phyloP scores from a whole-genome alignment of 2,329 filamentous ascomycete genomes.

The Neoscytalidium dimidiatum region DNA sequence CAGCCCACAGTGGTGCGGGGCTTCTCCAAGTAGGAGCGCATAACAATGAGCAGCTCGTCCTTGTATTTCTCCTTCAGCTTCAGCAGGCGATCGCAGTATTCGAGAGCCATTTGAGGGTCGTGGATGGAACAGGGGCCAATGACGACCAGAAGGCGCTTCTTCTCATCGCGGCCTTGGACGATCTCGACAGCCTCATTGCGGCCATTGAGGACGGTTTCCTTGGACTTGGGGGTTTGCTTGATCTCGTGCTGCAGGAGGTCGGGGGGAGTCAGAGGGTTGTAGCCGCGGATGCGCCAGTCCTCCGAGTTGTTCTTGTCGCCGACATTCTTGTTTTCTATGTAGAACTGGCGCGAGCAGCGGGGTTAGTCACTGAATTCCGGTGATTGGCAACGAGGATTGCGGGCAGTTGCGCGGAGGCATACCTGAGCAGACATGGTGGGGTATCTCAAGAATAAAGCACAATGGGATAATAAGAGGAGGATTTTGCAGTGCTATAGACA shows the following conservation, averaged over 20 bases:
- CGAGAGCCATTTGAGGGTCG: slow-evolving; percentile 84
- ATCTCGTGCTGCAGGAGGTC: slow-evolving; percentile 96
- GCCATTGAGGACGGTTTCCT: slow-evolving; percentile 59
- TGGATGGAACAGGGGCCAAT: slow-evolving; percentile 97
- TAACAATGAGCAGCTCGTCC: slow-evolving; percentile 88
- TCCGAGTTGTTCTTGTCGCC: slow-evolving; percentile 52
- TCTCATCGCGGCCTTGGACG: slow-evolving; percentile 60
- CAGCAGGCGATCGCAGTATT: slow-evolving; percentile 86
- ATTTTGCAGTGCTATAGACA: neutral
- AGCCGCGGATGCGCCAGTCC: slow-evolving; percentile 67
- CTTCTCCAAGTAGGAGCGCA: slow-evolving; percentile 99
- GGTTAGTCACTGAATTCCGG: neutral
- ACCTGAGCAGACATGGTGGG: slow-evolving; percentile 14
- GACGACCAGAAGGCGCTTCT: slow-evolving; percentile 70
- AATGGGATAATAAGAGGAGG: neutral
- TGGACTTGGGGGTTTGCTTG: slow-evolving; percentile 53
- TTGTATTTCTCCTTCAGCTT: slow-evolving; percentile 84
- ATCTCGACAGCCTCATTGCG: slow-evolving; percentile 63
- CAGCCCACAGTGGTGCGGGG: slow-evolving; percentile 96
- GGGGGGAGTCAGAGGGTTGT: slow-evolving; percentile 90
- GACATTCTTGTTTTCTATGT: slow-evolving; percentile 51
- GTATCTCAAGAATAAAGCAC: neutral
- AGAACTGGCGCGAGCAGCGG: slow-evolving; percentile 42
- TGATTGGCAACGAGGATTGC: neutral
- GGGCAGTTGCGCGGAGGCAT: neutral